Conservation (phyloP, 768 basidiomycete genomes). For the Tubosaeta sp. region DNA sequence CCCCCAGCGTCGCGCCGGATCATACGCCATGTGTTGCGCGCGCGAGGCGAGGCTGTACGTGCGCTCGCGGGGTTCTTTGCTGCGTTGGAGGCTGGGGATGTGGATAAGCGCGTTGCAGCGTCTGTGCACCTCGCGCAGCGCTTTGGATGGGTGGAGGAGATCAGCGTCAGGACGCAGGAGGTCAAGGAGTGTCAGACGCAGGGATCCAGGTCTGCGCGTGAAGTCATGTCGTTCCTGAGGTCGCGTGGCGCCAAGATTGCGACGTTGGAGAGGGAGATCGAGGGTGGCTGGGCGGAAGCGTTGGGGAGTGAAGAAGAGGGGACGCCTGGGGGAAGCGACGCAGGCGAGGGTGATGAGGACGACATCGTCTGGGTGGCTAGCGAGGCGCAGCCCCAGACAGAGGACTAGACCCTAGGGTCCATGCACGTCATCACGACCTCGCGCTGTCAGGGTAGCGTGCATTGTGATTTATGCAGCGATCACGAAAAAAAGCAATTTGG, state of each 20-base stretch:
- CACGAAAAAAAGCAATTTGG: background rate
- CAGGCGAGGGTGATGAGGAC: constrained; percentile 24
- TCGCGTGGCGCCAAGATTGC: constrained; percentile 68
- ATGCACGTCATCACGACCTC: constrained; percentile 3
- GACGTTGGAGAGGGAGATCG: constrained; percentile 39
- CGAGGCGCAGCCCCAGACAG: constrained; percentile 8
- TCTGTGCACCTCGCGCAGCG: constrained; percentile 45
- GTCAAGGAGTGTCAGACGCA: constrained; percentile 4
- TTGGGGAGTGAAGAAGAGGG: constrained; percentile 52
- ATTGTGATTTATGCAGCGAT: constrained; percentile 7
- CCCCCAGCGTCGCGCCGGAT: constrained; percentile 76
- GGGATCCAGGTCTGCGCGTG: constrained; percentile 63
- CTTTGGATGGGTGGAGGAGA: constrained; percentile 39
- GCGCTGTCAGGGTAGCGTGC: constrained; percentile 16
- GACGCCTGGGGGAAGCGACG: constrained; percentile 22
- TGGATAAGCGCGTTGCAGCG: constrained; percentile 44
- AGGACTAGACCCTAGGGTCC: constrained; percentile 13
- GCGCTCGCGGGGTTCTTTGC: constrained; percentile 71
- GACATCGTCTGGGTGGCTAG: constrained; percentile 32
- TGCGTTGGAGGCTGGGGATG: constrained; percentile 49
- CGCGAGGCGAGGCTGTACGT: constrained; percentile 78
- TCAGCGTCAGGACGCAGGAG: background rate
- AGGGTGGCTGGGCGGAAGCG: constrained; percentile 67
- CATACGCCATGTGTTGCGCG: constrained; percentile 84
- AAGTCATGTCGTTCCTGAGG: constrained; percentile 71